Evolutionary conservation across 2,329 filamentous ascomycete species (phyloP), one percentile per base, ranked within the genome.

Genomic region (Alternaria conjuncta): DNA sequence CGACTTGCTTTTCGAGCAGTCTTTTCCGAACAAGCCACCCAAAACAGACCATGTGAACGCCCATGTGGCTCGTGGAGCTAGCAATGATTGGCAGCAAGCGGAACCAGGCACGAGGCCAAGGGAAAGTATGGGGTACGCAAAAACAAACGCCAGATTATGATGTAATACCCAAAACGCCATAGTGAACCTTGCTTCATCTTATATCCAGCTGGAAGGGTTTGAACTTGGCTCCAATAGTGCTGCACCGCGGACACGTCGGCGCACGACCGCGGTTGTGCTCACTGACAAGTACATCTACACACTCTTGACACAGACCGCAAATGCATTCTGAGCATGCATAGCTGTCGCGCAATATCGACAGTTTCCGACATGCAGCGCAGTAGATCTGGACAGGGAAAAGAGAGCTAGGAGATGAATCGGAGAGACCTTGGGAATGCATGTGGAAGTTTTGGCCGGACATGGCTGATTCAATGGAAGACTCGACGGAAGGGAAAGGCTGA

Each of bases 311-410:
- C 54, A 98, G 87, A 15, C 94, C 95, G 78, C 93, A 97, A 67
- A 98, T 97, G 79, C 96, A 98, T 80, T 97, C 94, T 1, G 94
- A 97, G 79, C 95, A 98, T 21, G 95, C 95, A 76, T 94, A 97
- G 32, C 93, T 96, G 73, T 95, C 92, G 74, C 89, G 90, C 25
- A 98, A 83, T 11, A 90, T 83, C 55, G 91, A 94, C 18, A 94
- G 85, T 41, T 90, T 88, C 68, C 92, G 89, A 76, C 95, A 98
- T 51, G 91, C 92, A 20, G 94, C 92, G 78, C 95, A 98, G 78
- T 97, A 97, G 45, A 98, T 97, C 77, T 97, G 92, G 4, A 95
- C 91, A 30, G 79, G 74, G 43, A 80, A 79, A 11, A 72, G 71
- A 55, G 74, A 80, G 15, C 73, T 77, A 7, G 93, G 92, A 8